These are phyloP conservation scores for Aspergillus fijiensis DNA, from an alignment of 2,329 filamentous ascomycete genomes.

Conservation along the genomic window DNA sequence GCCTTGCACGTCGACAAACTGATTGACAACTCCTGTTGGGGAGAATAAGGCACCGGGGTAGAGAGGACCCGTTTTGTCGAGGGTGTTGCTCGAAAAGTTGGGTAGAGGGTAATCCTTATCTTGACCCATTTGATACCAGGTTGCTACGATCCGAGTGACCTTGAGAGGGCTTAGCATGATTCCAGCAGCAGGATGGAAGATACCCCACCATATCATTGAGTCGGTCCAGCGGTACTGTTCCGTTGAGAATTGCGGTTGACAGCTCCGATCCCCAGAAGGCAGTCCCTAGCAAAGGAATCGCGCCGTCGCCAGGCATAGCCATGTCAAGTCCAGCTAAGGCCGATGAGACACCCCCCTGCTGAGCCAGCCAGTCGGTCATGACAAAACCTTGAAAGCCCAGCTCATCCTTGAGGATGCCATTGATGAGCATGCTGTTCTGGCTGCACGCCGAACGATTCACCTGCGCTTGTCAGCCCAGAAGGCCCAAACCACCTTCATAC, in stretches of 20 bases:
- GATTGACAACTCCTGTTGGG: conserved; percentile 64
- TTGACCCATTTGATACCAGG: conserved; percentile 58
- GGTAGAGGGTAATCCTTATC: conserved; percentile 57
- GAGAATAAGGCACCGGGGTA: conserved; percentile 61
- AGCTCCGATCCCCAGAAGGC: conserved; percentile 59
- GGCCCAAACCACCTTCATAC: neutral
- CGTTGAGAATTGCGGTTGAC: conserved; percentile 56
- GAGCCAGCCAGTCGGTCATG: conserved; percentile 69
- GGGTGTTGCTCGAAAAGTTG: conserved; percentile 62
- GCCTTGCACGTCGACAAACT: conserved; percentile 62
- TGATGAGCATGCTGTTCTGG: conserved; percentile 67
- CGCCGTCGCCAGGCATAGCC: conserved; percentile 65
- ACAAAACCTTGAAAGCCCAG: conserved; percentile 71
- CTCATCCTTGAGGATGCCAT: conserved; percentile 70
- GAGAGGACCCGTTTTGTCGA: conserved; percentile 54
- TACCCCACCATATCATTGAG: conserved; percentile 51
- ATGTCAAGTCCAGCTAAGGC: conserved; percentile 66
- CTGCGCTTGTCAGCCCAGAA: conserved; percentile 29
- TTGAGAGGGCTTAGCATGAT: conserved; percentile 18
- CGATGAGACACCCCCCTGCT: conserved; percentile 59
- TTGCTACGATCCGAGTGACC: conserved; percentile 58
- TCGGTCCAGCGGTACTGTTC: conserved; percentile 56
- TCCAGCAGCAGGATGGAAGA: neutral
- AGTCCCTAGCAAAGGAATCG: conserved; percentile 52
- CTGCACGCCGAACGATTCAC: conserved; percentile 67